Evolutionary conservation across 176 grass and related monocot genomes (phyloP).

Genomic region (Calamus simplicifolius): DNA sequence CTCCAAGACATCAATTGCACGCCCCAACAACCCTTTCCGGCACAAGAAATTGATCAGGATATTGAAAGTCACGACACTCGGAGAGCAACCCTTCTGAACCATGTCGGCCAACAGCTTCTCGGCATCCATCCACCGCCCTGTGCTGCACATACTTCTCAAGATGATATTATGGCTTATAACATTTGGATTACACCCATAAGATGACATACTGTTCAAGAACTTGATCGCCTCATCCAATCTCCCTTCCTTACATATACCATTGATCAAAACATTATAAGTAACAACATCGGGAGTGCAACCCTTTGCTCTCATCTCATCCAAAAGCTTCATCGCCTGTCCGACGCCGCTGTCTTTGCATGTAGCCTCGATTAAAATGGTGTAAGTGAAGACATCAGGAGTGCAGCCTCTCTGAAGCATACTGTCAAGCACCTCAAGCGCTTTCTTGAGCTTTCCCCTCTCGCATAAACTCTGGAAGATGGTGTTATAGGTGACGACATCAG

Average conservation of each 20-base stretch:
- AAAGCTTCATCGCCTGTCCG: slow-evolving; percentile 40
- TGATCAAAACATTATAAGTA: slow-evolving; percentile 62
- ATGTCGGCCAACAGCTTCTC: slow-evolving; percentile 42
- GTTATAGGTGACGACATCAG: slow-evolving; percentile 58
- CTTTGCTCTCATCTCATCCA: slow-evolving; percentile 56
- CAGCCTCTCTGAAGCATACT: slow-evolving; percentile 49
- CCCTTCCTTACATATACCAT: slow-evolving; percentile 61
- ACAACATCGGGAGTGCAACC: slow-evolving; percentile 52
- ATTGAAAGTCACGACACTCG: slow-evolving; percentile 40
- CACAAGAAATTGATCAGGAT: slow-evolving; percentile 46
- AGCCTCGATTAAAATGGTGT: slow-evolving; percentile 68
- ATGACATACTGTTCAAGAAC: slow-evolving; percentile 32
- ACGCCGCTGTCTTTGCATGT: slow-evolving; percentile 47
- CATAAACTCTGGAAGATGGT: slow-evolving; percentile 62
- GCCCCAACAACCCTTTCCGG: slow-evolving; percentile 33
- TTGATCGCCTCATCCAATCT: slow-evolving; percentile 29
- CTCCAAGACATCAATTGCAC: slow-evolving; percentile 31
- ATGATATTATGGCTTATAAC: slow-evolving; percentile 52
- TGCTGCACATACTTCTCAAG: slow-evolving; percentile 37
- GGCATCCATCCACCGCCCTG: slow-evolving; percentile 39
- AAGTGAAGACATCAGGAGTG: slow-evolving; percentile 59
- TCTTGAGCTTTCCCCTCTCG: slow-evolving; percentile 31
- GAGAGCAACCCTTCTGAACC: slow-evolving; percentile 37
- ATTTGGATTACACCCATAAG: slow-evolving; percentile 49
- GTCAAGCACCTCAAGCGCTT: slow-evolving; percentile 59